Conservation (phyloP, 2,329 filamentous ascomycete genomes). For the Diaporthe aspalathi region DNA sequence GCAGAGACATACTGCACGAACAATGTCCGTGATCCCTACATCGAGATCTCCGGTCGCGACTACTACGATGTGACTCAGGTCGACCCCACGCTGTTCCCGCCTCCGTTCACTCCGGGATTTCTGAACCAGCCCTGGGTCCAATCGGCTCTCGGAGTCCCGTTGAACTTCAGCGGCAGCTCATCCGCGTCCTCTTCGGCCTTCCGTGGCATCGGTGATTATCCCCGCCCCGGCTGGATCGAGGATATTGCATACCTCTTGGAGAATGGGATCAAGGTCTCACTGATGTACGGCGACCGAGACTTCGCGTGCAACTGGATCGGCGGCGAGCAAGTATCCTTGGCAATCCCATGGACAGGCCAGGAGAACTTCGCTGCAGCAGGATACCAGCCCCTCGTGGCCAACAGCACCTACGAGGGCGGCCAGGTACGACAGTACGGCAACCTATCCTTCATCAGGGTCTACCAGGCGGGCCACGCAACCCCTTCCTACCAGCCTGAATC, state of each 20-base stretch:
- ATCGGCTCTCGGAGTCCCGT: conserved; percentile 64
- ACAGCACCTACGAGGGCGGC: conserved; percentile 62
- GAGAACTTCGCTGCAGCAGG: conserved; percentile 69
- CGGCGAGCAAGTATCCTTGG: conserved; percentile 59
- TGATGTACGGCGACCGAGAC: conserved; percentile 68
- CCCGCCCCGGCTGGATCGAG: conserved; percentile 49
- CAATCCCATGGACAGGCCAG: conserved; percentile 70
- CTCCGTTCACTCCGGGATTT: conserved; percentile 62
- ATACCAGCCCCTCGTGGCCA: conserved; percentile 72
- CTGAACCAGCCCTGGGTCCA: conserved; percentile 64
- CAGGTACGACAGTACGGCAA: conserved; percentile 75
- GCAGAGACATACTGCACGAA: conserved; percentile 40
- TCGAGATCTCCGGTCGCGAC: conserved; percentile 48
- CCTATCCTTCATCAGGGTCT: conserved; percentile 66
- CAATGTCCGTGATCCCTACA: conserved; percentile 32
- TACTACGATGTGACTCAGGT: conserved; percentile 67
- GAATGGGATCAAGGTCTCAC: conserved; percentile 63
- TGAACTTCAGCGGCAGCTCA: conserved; percentile 64
- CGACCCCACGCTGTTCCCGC: conserved; percentile 59
- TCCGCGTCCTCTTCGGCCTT: conserved; percentile 57
- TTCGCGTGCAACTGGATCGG: conserved; percentile 63
- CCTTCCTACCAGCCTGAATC: conserved; percentile 61
- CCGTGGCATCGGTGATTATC: conserved; percentile 44
- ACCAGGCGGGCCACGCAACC: conserved; percentile 65
- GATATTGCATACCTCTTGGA: conserved; percentile 63